A percentile compares a stretch with the other conserved stretches of the same genome.
Conservation (phyloP, 164 flowering plant genomes). For the Stephania cephalantha region DNA sequence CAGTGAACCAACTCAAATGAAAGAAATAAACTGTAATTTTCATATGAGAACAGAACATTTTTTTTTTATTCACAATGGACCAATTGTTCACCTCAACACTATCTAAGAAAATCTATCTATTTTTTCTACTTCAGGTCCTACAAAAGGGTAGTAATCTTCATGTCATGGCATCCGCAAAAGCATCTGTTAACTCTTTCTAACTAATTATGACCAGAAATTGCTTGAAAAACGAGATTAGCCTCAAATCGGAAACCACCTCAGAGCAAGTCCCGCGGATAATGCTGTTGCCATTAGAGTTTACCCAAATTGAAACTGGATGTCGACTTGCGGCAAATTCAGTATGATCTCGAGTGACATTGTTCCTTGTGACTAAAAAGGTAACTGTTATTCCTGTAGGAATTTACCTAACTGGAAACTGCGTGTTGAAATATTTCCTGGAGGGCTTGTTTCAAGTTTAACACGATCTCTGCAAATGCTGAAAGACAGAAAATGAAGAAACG, state of each 20-base stretch:
- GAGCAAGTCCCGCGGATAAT: background rate
- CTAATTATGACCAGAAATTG: background rate
- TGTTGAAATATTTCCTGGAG: slow-evolving; percentile 42
- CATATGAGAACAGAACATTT: background rate
- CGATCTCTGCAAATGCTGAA: slow-evolving; percentile 92
- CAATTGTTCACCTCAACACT: background rate
- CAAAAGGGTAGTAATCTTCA: too few relatives aligned
- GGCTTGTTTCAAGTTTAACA: slow-evolving; percentile 61
- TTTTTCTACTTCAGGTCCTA: too few relatives aligned
- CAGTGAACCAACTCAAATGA: background rate
- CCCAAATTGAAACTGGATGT: slow-evolving; percentile 9
- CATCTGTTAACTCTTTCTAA: background rate
- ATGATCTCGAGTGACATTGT: slow-evolving; percentile 49
- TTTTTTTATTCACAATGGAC: background rate
- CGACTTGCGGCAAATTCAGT: slow-evolving; percentile 57
- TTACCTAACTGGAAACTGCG: slow-evolving; percentile 1
- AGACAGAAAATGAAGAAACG: slow-evolving; percentile 4
- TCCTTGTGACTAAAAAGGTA: too few relatives aligned
- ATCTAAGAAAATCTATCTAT: too few relatives aligned
- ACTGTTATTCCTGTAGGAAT: too few relatives aligned
- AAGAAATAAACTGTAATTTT: background rate
- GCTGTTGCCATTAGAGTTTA: background rate
- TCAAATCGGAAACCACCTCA: background rate
- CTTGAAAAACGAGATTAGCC: background rate
- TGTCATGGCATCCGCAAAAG: background rate